Evolutionary conservation across 192 early-diverging fungal species (phyloP).

Genomic region (Backusella liffmaniae): DNA sequence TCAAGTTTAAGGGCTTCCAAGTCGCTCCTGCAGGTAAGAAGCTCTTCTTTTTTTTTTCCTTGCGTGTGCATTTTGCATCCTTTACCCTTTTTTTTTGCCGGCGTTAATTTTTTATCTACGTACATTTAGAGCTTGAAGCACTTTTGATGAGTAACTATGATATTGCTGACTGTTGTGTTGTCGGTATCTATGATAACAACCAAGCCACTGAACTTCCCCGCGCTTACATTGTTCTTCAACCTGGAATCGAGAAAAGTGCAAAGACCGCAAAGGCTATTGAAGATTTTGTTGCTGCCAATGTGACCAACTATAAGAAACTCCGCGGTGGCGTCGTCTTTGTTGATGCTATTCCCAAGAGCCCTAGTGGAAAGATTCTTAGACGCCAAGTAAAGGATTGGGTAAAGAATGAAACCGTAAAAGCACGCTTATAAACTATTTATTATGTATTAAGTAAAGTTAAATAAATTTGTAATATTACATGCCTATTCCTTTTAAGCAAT

Average conservation of each 20-base stretch:
- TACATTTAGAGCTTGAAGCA: constrained; percentile 39
- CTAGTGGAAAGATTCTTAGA: constrained; percentile 85
- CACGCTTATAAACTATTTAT: neutral
- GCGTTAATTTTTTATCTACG: neutral
- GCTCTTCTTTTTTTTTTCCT: neutral
- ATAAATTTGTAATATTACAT: neutral
- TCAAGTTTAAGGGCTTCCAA: constrained; percentile 81
- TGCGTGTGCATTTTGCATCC: neutral
- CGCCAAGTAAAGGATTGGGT: constrained; percentile 53
- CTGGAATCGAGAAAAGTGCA: constrained; percentile 36
- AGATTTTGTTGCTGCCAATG: constrained; percentile 53
- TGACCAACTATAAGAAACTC: constrained; percentile 76
- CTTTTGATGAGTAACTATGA: constrained; percentile 39
- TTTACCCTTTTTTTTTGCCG: neutral
- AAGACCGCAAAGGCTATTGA: constrained; percentile 42
- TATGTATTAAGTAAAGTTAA: constrained; percentile 9
- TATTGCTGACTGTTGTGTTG: constrained; percentile 70
- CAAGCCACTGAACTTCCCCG: constrained; percentile 78
- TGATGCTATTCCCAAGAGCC: constrained; percentile 73
- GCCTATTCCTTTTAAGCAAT: neutral
- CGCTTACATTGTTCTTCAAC: constrained; percentile 73
- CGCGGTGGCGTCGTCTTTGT: constrained; percentile 79
- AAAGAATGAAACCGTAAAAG: constrained; percentile 14
- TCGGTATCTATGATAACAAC: constrained; percentile 60
- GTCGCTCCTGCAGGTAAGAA: constrained; percentile 58